These are phyloP conservation scores for Leptographium wingfieldii DNA, from an alignment of 2,329 filamentous ascomycete genomes.

Conservation along the genomic window DNA sequence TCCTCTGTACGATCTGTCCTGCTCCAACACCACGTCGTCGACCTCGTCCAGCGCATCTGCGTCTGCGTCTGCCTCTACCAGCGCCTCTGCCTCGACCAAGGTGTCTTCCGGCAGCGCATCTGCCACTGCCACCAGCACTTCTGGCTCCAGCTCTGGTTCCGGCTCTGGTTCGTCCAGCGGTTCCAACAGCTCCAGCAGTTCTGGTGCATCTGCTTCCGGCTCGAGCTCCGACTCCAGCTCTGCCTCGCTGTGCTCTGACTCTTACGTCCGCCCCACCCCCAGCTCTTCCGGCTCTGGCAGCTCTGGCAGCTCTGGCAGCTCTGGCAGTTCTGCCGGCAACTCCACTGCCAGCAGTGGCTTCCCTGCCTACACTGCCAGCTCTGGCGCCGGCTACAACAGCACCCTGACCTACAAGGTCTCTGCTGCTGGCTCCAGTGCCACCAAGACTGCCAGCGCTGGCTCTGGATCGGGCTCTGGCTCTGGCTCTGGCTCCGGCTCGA, in stretches of 20 bases:
- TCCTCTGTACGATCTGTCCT: constrained; percentile 52
- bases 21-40: constrained; percentile 25
- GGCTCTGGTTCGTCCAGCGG: neutral
- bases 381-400: too few species aligned
- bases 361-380: neutral
- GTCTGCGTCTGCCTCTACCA: neutral
- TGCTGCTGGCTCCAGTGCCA: neutral
- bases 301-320: neutral
- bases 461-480: neutral
- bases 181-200: neutral
- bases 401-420: neutral
- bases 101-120: neutral
- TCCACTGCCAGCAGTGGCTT: neutral
- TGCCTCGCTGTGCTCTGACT: too few species aligned
- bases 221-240: neutral
- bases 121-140: neutral
- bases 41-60: constrained; percentile 4
- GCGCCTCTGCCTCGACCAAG: neutral
- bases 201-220: neutral
- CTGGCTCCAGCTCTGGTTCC: neutral
- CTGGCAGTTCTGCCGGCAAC: neutral
- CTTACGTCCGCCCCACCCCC: too few species aligned
- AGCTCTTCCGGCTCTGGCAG: too few species aligned
- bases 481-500: constrained; percentile 1
- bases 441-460: neutral